Percentiles rank a stretch among this genome's conserved stretches.
These are phyloP conservation scores for Irpex sp. DNA, from an alignment of 1,284 basidiomycete genomes.

Conservation along the genomic window DNA sequence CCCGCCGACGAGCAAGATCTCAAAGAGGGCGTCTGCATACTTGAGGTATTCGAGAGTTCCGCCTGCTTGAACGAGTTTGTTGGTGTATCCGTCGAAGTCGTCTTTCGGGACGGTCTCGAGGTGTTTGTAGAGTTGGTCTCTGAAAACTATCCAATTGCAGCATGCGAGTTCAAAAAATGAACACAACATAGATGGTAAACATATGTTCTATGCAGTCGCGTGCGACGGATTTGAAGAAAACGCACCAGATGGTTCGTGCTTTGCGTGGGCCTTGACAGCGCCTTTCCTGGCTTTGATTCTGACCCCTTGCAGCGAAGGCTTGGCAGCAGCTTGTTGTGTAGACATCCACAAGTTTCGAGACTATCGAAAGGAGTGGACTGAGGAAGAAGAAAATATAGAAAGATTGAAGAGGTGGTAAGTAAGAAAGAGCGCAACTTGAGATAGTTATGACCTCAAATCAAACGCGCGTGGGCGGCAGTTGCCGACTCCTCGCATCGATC, in stretches of 20 bases:
- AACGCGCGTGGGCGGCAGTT: background rate
- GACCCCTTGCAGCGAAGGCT: slow-evolving; percentile 86
- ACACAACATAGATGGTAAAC: slow-evolving; percentile 10
- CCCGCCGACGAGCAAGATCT: slow-evolving; percentile 91
- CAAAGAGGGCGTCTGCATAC: slow-evolving; percentile 95
- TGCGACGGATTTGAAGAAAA: background rate
- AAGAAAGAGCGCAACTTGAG: background rate
- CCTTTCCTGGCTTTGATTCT: slow-evolving; percentile 87
- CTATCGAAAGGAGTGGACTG: slow-evolving; percentile 28
- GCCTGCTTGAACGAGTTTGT: slow-evolving; percentile 89
- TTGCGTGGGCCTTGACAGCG: slow-evolving; percentile 82
- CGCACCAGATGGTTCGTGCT: slow-evolving; percentile 79
- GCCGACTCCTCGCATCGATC: background rate
- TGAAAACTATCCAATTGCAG: slow-evolving; percentile 78
- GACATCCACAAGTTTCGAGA: slow-evolving; percentile 67
- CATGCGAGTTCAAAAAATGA: background rate
- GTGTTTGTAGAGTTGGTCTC: slow-evolving; percentile 93
- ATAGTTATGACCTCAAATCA: background rate
- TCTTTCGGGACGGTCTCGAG: slow-evolving; percentile 81
- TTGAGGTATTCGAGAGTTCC: slow-evolving; percentile 91
- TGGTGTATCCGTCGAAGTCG: slow-evolving; percentile 81
- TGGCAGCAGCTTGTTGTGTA: slow-evolving; percentile 74
- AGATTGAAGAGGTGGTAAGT: slow-evolving; percentile 3
- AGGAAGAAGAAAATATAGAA: background rate
- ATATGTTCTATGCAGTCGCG: slow-evolving; percentile 4